Conservation (phyloP, 2,329 filamentous ascomycete genomes). For the Neocatenulostroma microsporum region DNA sequence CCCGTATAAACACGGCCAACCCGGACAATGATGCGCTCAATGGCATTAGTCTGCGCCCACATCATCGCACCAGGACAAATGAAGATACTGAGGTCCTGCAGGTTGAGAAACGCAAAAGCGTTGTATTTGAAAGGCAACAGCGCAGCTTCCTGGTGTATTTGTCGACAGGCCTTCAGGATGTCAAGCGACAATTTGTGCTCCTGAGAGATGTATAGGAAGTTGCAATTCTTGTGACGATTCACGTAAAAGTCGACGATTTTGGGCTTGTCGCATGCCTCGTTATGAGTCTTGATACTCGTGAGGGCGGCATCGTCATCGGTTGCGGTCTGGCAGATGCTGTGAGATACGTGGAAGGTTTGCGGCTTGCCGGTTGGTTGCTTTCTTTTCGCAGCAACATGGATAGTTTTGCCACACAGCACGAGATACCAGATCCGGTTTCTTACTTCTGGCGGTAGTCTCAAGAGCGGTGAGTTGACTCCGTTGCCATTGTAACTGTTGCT, state of each 20-base stretch:
- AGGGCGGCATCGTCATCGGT: not conserved
- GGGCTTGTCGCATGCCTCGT: not conserved
- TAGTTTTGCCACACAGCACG: conserved; percentile 4
- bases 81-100: not conserved
- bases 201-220: not conserved
- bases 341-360: not conserved
- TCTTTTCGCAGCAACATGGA: conserved; percentile 4
- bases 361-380: no score
- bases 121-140: conserved; percentile 10
- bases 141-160: conserved; percentile 9
- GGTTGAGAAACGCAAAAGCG: conserved; percentile 3
- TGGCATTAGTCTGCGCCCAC: conserved; percentile 4
- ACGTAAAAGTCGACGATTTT: not conserved
- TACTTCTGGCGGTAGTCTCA: conserved; percentile 9
- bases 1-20: not conserved
- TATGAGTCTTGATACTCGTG: not conserved
- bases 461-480: conserved; percentile 7
- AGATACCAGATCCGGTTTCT: conserved; percentile 9
- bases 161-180: conserved; percentile 6
- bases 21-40: conserved; percentile 3
- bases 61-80: no score
- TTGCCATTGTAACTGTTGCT: no score
- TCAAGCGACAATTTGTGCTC: not conserved
- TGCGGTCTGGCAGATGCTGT: not conserved
- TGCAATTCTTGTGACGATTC: not conserved